phyloP scores from a whole-genome alignment of 73 alveolate species.

The Chromera velia region DNA sequence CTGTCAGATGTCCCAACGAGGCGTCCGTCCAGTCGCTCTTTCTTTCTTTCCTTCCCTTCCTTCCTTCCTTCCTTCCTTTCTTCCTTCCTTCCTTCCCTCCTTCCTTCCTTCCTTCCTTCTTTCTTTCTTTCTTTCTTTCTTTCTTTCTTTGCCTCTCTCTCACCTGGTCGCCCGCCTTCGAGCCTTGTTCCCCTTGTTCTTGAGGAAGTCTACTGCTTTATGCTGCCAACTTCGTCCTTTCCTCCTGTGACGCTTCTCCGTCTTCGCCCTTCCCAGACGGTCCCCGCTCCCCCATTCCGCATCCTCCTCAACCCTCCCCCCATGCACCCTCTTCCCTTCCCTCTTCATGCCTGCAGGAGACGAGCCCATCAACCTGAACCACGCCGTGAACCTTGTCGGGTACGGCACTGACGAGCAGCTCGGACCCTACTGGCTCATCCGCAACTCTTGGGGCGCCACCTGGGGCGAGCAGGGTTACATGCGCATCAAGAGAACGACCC shows the following conservation, averaged over 20 bases:
- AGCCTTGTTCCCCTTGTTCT: too few species aligned
- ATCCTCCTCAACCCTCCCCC: background rate
- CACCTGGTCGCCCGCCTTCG: too few species aligned
- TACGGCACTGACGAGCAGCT: background rate
- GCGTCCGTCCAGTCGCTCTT: too few species aligned
- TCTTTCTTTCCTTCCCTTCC: too few species aligned
- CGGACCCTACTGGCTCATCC: background rate
- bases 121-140: too few species aligned
- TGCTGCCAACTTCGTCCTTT: background rate
- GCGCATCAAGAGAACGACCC: too few species aligned
- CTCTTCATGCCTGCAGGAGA: background rate
- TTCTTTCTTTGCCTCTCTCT: too few species aligned
- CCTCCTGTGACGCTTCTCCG: background rate
- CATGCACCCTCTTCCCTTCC: background rate
- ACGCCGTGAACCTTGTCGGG: background rate
- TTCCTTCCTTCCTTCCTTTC: too few species aligned
- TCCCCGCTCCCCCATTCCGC: background rate
- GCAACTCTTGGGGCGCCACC: slow-evolving; percentile 25
- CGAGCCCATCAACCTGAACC: background rate
- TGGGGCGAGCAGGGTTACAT: too few species aligned
- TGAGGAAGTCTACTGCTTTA: too few species aligned
- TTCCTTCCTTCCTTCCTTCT: too few species aligned
- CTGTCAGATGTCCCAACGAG: background rate
- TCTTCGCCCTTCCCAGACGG: background rate
- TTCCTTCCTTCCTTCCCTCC: too few species aligned